Evolutionary conservation across 1,284 basidiomycete genomes (phyloP).

Genomic region (Boletus semigastroideus): DNA sequence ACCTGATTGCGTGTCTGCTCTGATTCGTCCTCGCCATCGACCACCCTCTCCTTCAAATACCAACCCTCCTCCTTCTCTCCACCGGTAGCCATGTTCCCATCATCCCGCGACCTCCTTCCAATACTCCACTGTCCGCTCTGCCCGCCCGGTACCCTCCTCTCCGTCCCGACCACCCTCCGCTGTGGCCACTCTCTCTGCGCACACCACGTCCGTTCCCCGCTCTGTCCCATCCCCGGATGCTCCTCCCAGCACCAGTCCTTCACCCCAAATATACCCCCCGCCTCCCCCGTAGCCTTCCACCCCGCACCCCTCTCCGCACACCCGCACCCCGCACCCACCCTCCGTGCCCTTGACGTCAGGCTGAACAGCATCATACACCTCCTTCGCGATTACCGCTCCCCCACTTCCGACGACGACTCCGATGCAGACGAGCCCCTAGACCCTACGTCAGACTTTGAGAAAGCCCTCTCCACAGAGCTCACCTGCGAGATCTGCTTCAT

Average conservation of each 20-base stretch:
- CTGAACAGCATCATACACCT: constrained; percentile 60
- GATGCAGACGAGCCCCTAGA: constrained; percentile 27
- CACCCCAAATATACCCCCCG: constrained; percentile 26
- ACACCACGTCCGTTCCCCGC: constrained; percentile 18
- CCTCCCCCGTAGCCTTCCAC: constrained; percentile 37
- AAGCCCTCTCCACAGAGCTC: constrained; percentile 72
- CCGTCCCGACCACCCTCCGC: constrained; percentile 49
- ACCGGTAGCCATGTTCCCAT: constrained; percentile 16
- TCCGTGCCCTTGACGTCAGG: constrained; percentile 52
- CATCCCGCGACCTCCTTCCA: constrained; percentile 26
- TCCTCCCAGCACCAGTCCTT: constrained; percentile 13
- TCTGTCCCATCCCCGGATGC: constrained; percentile 26
- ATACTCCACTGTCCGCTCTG: constrained; percentile 46
- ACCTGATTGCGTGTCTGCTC: constrained; percentile 11
- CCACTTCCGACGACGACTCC: constrained; percentile 28
- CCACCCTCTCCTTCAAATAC: constrained; percentile 19
- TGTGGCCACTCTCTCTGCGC: constrained; percentile 59
- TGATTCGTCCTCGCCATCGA: constrained; percentile 23
- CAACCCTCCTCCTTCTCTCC: not conserved
- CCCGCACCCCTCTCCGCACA: constrained; percentile 28
- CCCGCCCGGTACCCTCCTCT: constrained; percentile 33
- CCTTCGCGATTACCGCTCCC: constrained; percentile 31
- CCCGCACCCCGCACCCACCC: constrained; percentile 1
- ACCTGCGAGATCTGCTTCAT: constrained; percentile 91
- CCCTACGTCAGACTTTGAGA: constrained; percentile 50